Conservation (phyloP, 495 filamentous ascomycete genomes). For the Penicillium cataractarum region DNA sequence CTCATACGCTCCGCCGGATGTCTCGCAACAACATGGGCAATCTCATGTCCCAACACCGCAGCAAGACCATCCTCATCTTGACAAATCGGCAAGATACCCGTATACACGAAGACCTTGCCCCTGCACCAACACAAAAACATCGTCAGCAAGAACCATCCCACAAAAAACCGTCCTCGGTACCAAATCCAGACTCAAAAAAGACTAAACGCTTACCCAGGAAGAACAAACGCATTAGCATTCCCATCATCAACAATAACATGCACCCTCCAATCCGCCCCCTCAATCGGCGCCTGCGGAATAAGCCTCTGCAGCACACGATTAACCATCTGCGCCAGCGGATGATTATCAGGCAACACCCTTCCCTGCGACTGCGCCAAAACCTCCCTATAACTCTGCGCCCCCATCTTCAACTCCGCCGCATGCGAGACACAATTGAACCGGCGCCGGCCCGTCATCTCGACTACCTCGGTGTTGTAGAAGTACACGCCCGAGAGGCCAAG, state of each 20-base stretch:
- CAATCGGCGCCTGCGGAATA: conserved; percentile 68
- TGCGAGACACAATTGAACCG: conserved; percentile 79
- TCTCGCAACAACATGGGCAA: conserved; percentile 86
- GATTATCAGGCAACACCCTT: conserved; percentile 53
- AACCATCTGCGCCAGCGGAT: conserved; percentile 59
- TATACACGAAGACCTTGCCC: conserved; percentile 92
- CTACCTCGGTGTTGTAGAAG: conserved; percentile 72
- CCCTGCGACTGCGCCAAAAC: conserved; percentile 52
- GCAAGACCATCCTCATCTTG: conserved; percentile 75
- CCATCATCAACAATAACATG: conserved; percentile 75
- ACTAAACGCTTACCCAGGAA: conserved; percentile 65
- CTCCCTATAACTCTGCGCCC: conserved; percentile 53
- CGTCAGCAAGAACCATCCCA: conserved; percentile 6
- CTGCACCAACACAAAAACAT: conserved; percentile 29
- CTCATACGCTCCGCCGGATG: conserved; percentile 80
- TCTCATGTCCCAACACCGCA: conserved; percentile 87
- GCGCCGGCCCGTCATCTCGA: conserved; percentile 73
- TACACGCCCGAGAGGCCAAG: conserved; percentile 57
- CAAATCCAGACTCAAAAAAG: no score
- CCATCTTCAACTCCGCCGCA: conserved; percentile 56
- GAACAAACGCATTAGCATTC: conserved; percentile 80
- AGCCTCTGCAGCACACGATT: conserved; percentile 70
- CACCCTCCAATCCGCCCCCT: conserved; percentile 75
- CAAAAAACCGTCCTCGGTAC: no score
- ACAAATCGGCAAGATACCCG: conserved; percentile 76